Percentiles rank a stretch among this genome's conserved stretches.
phyloP scores from a whole-genome alignment of 2,329 filamentous ascomycete genomes.

The Malbranchea zuffiana region DNA sequence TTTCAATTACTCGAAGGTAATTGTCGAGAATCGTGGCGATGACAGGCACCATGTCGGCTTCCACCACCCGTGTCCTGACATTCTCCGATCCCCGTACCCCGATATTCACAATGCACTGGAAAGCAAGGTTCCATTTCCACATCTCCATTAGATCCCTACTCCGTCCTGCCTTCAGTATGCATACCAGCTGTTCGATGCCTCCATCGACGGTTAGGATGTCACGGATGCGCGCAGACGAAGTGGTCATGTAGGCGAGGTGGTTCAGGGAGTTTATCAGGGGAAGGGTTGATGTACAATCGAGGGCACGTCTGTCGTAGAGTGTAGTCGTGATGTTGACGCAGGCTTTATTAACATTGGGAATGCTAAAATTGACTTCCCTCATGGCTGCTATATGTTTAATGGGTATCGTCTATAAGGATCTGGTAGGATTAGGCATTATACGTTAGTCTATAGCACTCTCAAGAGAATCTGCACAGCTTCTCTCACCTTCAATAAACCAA shows the following conservation, averaged over 20 bases:
- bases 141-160: conserved; percentile 99
- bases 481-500: no score
- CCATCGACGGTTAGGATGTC: conserved; percentile 98
- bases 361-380: conserved; percentile 99
- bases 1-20: conserved; percentile 93
- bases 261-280: conserved; percentile 98
- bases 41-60: conserved; percentile 97
- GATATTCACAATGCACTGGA: conserved; percentile 98
- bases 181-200: conserved; percentile 89
- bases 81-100: conserved; percentile 90
- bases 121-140: conserved; percentile 99
- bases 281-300: conserved; percentile 95
- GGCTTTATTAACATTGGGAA: conserved; percentile 98
- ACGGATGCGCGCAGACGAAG: conserved; percentile 90
- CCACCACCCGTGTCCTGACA: conserved; percentile 87
- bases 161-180: conserved; percentile 92
- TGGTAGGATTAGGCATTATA: no score
- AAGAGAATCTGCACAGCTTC: no score
- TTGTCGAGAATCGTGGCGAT: conserved; percentile 97
- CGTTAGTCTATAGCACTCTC: no score
- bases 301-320: conserved; percentile 89
- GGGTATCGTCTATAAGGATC: no score
- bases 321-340: conserved; percentile 97
- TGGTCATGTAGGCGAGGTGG: conserved; percentile 95
- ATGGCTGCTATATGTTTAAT: conserved; percentile 59